Base-by-base conservation (phyloP, 441 rosid species). In the Bruguiera hainesii region DNA sequence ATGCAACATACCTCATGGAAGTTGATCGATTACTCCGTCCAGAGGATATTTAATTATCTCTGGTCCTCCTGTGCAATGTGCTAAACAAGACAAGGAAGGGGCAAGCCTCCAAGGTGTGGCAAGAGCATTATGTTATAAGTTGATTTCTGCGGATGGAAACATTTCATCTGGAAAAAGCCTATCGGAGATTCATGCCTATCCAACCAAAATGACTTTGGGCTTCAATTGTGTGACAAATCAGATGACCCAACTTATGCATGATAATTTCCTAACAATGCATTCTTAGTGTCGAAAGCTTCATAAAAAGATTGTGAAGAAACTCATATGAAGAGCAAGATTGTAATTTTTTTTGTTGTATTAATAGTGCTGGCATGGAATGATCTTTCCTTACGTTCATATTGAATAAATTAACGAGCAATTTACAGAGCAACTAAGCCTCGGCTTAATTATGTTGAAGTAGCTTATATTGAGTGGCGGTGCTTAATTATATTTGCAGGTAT, bases 61-160 rank as follows among this genome's bases (percentile, higher is more conserved):
- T 70, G 99, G 98, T 35, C 99, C 99, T 65, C 99, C 99, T 31
- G 97, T 91, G 26, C 97, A 87, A 75, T 95, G 96, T 97, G 85
- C 98, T 73, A 90, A 95, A 78, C 98, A 89, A 75, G 97, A 95
- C 81, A 91, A 91, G 81, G 97, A 95, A 76, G 90, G 99, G 99
- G 94, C 99, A 70, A 93, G 90, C 76, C 96, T 91, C 79, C 98
- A 91, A 78, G 93, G 85, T 64, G 98, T 84, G 70, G 98, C 97
- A 67, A 86, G 97, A 76, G 85, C 90, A 64, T 80, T 91, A 80
- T 91, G 97, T 72, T 90, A 94, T 42, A 96, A 91, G 73, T 79
- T 90, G 71, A 94, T 90, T 81, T 94, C 87, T 15, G 97, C 90
- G 49, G 99, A 94, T 78, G 94, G 91, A 57, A 94, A 89, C 89